Conservation (phyloP, 1,284 basidiomycete genomes). For the Pseudozyma sp. region DNA sequence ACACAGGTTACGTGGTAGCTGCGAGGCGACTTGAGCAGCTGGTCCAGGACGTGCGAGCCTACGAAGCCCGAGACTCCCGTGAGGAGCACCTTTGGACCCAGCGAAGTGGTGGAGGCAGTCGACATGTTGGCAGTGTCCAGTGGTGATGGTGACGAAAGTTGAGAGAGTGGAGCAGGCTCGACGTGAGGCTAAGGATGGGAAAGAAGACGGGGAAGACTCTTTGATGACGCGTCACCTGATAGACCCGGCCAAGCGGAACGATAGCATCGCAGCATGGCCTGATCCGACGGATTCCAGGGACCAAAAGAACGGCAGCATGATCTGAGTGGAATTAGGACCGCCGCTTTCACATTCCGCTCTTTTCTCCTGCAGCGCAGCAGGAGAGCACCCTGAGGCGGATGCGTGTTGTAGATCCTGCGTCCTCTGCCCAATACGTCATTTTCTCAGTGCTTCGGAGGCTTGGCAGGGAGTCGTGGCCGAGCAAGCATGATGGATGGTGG, state of each 20-base stretch:
- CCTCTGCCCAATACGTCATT: too few relatives aligned
- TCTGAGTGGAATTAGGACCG: too few relatives aligned
- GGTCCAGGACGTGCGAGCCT: slow-evolving; percentile 43
- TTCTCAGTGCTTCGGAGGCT: too few relatives aligned
- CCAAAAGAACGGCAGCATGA: too few relatives aligned
- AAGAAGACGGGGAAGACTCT: neutral
- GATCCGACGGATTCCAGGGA: too few relatives aligned
- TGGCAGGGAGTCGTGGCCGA: too few relatives aligned
- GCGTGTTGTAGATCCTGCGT: too few relatives aligned
- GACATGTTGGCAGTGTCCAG: slow-evolving; percentile 14
- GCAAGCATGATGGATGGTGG: too few relatives aligned
- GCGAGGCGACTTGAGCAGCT: slow-evolving; percentile 37
- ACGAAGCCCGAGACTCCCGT: slow-evolving; percentile 52
- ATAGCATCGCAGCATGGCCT: neutral
- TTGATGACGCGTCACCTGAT: neutral
- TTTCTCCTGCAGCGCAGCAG: too few relatives aligned
- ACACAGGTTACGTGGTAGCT: slow-evolving; percentile 44
- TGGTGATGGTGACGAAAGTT: neutral
- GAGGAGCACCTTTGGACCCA: slow-evolving; percentile 29
- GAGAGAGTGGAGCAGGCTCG: neutral
- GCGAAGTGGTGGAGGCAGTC: neutral
- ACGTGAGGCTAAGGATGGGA: neutral
- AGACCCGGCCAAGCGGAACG: neutral
- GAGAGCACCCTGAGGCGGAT: too few relatives aligned
- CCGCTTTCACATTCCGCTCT: too few relatives aligned